These are phyloP conservation scores for Rhynchosporium secalis DNA, from an alignment of 2,329 filamentous ascomycete genomes.

Conservation along the genomic window DNA sequence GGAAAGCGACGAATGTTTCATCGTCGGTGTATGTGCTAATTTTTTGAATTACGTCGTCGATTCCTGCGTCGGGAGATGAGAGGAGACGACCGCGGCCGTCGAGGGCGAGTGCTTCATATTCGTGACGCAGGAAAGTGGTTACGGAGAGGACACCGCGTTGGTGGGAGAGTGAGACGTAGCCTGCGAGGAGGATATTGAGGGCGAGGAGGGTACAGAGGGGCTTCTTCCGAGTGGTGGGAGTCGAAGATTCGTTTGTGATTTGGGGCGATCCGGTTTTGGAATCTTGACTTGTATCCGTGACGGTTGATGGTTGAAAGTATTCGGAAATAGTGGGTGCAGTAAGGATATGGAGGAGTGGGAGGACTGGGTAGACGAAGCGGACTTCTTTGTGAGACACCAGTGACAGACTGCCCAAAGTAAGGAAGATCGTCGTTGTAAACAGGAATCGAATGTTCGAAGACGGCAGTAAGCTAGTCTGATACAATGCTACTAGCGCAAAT, in stretches of 20 bases:
- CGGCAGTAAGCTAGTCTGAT: conserved; percentile 42
- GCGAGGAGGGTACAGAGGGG: conserved; percentile 59
- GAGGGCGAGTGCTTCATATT: conserved; percentile 63
- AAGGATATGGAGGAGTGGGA: conserved; percentile 82
- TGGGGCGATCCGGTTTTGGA: conserved; percentile 7
- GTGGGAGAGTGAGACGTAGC: conserved; percentile 75
- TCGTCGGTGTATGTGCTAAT: conserved; percentile 15
- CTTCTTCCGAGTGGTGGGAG: conserved; percentile 47
- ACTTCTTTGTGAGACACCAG: conserved; percentile 93
- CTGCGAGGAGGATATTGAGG: conserved; percentile 69
- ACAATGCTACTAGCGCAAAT: conserved; percentile 68
- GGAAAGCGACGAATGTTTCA: conserved; percentile 68
- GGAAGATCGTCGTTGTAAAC: conserved; percentile 52
- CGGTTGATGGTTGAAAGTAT: conserved; percentile 55
- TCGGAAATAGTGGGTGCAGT: conserved; percentile 65
- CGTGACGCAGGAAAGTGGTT: conserved; percentile 69
- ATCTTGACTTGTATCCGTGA: conserved; percentile 31
- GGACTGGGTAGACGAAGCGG: conserved; percentile 90
- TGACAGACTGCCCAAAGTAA: conserved; percentile 66
- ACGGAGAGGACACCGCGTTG: conserved; percentile 78
- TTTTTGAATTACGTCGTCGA: conserved; percentile 18
- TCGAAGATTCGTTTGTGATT: conserved; percentile 23
- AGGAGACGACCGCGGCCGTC: conserved; percentile 41
- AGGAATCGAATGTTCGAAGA: conserved; percentile 45
- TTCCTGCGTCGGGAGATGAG: conserved; percentile 27